phyloP scores from a whole-genome alignment of 1,139 yeast genomes.

The Yamadazyma blattariae region DNA sequence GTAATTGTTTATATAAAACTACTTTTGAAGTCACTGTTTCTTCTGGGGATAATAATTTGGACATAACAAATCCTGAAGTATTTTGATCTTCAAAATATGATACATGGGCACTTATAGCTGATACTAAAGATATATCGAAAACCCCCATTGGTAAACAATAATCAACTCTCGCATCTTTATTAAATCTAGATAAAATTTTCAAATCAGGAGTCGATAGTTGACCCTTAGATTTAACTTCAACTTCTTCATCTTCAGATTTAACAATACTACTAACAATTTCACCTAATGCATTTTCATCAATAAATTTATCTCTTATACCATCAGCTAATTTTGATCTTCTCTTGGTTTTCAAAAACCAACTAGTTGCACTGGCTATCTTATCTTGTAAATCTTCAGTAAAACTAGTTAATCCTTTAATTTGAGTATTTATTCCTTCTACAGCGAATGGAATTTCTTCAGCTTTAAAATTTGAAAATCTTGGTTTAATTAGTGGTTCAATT shows the following conservation, averaged over 20 bases:
- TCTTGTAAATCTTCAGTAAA: slow-evolving; percentile 46
- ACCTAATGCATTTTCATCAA: slow-evolving; percentile 42
- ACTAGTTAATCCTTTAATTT: slow-evolving; percentile 37
- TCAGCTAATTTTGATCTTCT: slow-evolving; percentile 9
- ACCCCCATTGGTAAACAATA: slow-evolving; percentile 77
- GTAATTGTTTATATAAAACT: slow-evolving; percentile 19
- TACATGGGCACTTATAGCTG: slow-evolving; percentile 84
- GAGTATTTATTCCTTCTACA: slow-evolving; percentile 43
- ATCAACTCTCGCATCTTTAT: slow-evolving; percentile 76
- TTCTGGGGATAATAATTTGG: slow-evolving; percentile 39
- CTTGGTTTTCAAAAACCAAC: slow-evolving; percentile 34
- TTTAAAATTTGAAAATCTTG: slow-evolving; percentile 50
- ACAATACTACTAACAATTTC: slow-evolving; percentile 39
- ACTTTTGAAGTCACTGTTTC: slow-evolving; percentile 21
- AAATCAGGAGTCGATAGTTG: slow-evolving; percentile 25
- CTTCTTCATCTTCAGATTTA: slow-evolving; percentile 19
- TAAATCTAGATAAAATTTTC: slow-evolving; percentile 41
- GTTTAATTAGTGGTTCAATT: slow-evolving; percentile 72
- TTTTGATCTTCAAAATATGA: slow-evolving; percentile 86
- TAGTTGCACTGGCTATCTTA: slow-evolving; percentile 43
- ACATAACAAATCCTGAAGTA: slow-evolving; percentile 74
- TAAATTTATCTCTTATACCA: slow-evolving; percentile 21
- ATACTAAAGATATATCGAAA: slow-evolving; percentile 72
- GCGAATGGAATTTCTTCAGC: slow-evolving; percentile 65
- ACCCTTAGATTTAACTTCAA: slow-evolving; percentile 10